Evolutionary conservation across 768 basidiomycete species (phyloP).

Genomic region (Candolleomyces efflorescens): DNA sequence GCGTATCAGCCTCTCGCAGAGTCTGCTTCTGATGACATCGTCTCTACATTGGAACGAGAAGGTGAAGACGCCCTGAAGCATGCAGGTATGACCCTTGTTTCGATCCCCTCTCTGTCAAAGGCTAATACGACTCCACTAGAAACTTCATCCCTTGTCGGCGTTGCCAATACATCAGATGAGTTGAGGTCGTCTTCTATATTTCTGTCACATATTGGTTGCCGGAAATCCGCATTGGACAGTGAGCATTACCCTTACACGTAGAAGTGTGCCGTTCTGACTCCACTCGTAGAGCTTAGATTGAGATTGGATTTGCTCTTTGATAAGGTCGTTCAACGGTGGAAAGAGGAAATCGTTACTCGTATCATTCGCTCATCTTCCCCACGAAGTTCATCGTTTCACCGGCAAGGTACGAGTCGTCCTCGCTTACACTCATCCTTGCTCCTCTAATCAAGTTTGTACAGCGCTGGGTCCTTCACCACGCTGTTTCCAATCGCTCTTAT

Average conservation of each 20-base stretch:
- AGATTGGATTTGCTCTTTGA: constrained; percentile 38
- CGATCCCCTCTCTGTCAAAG: not conserved
- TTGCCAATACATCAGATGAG: constrained; percentile 44
- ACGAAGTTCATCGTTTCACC: not conserved
- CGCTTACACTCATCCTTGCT: not conserved
- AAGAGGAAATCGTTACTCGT: constrained; percentile 33
- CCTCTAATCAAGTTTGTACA: constrained; percentile 1
- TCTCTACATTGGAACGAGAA: constrained; percentile 35
- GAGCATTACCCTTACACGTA: not conserved
- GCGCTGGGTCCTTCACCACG: constrained; percentile 45
- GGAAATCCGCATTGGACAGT: constrained; percentile 25
- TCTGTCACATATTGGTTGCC: constrained; percentile 40
- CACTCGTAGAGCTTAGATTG: constrained; percentile 48
- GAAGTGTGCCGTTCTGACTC: not conserved
- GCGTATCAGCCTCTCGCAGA: constrained; percentile 52
- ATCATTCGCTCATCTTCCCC: constrained; percentile 17
- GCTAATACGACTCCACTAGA: not conserved
- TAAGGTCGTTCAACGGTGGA: constrained; percentile 51
- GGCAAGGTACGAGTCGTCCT: constrained; percentile 18
- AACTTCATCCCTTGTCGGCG: constrained; percentile 32
- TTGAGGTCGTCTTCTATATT: constrained; percentile 42
- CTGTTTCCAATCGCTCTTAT: constrained; percentile 51
- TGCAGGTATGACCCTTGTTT: constrained; percentile 28
- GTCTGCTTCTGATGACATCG: constrained; percentile 37
- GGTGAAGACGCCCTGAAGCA: constrained; percentile 25